Evolutionary conservation across 768 basidiomycete species (phyloP).

Genomic region (Russula griseocarnosa): DNA sequence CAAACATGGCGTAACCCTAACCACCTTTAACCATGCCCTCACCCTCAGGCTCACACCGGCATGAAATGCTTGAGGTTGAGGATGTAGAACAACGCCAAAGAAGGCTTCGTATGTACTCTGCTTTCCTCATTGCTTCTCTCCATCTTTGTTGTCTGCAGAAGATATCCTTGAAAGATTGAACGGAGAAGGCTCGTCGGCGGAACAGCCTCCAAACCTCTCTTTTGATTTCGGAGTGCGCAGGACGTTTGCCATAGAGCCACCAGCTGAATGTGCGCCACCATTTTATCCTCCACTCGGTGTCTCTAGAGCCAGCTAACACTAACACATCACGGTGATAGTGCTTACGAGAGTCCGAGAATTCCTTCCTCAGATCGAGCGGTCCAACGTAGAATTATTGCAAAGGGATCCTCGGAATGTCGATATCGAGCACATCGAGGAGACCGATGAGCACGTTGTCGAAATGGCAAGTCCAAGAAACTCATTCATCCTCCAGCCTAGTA

Average conservation of each 20-base stretch:
- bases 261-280: slow-evolving; percentile 26
- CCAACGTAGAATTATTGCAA: slow-evolving; percentile 51
- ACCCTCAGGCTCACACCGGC: not conserved
- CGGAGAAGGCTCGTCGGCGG: slow-evolving; percentile 13
- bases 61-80: slow-evolving; percentile 21
- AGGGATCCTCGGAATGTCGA: slow-evolving; percentile 57
- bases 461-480: slow-evolving; percentile 43
- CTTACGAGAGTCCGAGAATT: slow-evolving; percentile 63
- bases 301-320: slow-evolving; percentile 1
- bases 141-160: slow-evolving; percentile 16
- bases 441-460: slow-evolving; percentile 55
- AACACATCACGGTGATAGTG: slow-evolving; percentile 40
- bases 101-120: slow-evolving; percentile 28
- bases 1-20: not conserved
- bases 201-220: not conserved
- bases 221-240: slow-evolving; percentile 31
- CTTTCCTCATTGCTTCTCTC: not conserved
- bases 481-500: not conserved
- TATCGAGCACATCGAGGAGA: slow-evolving; percentile 57
- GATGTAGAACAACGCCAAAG: slow-evolving; percentile 21
- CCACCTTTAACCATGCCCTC: not conserved
- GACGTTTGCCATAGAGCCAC: slow-evolving; percentile 29
- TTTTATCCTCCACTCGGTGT: not conserved
- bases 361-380: slow-evolving; percentile 61
- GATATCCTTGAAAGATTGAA: slow-evolving; percentile 26